phyloP scores from a whole-genome alignment of 2,329 filamentous ascomycete species.

The Talaromyces islandicus region DNA sequence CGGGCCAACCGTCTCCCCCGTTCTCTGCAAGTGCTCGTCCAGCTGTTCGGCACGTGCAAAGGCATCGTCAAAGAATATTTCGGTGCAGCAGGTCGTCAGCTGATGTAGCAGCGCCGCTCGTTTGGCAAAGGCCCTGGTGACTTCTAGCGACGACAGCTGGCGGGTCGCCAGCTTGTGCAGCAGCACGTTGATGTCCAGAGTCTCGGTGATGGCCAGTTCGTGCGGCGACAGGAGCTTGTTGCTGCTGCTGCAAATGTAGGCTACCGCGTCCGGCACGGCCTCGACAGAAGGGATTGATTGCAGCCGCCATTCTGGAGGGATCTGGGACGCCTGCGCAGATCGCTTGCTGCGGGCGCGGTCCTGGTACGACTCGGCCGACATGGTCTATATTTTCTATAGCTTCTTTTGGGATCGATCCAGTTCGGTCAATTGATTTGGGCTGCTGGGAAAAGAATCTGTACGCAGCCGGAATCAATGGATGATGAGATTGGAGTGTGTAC shows the following conservation, averaged over 20 bases:
- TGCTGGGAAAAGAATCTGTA: background rate
- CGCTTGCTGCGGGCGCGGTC: slow-evolving; percentile 20
- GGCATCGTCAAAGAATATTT: slow-evolving; percentile 19
- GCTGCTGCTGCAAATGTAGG: slow-evolving; percentile 12
- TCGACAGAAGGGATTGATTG: slow-evolving; percentile 16
- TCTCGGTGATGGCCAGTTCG: slow-evolving; percentile 20
- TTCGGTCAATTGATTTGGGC: too few species aligned
- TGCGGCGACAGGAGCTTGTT: background rate
- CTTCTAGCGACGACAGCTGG: slow-evolving; percentile 37
- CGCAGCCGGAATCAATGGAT: too few species aligned
- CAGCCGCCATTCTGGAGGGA: slow-evolving; percentile 20
- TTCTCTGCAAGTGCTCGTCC: slow-evolving; percentile 13
- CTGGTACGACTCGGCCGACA: slow-evolving; percentile 14
- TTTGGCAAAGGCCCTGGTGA: slow-evolving; percentile 50
- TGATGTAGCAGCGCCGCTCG: slow-evolving; percentile 50
- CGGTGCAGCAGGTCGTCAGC: slow-evolving; percentile 22
- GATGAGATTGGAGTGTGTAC: background rate
- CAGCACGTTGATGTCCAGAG: slow-evolving; percentile 17
- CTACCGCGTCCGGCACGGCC: slow-evolving; percentile 16
- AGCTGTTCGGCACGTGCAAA: slow-evolving; percentile 14
- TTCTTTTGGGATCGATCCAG: background rate
- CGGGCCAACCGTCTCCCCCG: slow-evolving; percentile 17
- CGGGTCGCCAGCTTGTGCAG: slow-evolving; percentile 36
- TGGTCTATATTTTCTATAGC: background rate
- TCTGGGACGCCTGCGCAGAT: slow-evolving; percentile 16